Base-by-base conservation (phyloP, 345 rosid genomes). In the Salix arbutifolia region DNA sequence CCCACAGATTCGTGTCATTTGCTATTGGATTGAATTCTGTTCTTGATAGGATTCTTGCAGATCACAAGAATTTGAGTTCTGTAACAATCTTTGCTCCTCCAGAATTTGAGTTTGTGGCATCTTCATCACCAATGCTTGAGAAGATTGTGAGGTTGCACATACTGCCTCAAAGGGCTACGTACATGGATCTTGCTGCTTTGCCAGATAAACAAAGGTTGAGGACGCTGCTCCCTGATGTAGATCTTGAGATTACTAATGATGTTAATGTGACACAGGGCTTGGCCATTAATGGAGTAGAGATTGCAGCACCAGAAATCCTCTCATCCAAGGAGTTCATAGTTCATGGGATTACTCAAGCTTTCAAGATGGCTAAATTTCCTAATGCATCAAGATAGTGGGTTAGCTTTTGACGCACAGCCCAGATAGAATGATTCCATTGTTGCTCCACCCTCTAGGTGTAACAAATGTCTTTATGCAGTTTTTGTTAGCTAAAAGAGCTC, bases 21-120 rank as follows among this genome's bases (percentile, higher is more conserved):
- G 91, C 97, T 21, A 83, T 92, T 14, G 94, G 91, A 37, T 73
- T 94, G 78, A 81, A 93, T 78, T 90, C 94, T 71, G 89, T 85
- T 84, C 86, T 88, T 83, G 84, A 84, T 23, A 83, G 90, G 71
- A 87, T 90, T 81, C 83, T 89, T 73, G 74, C 76, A 42, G 87
- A 88, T 40, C 28, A 81, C 78, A 75, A 33, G 69, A 80, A 79
- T 70, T 61, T 90, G 61, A 85, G 74, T 33, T 88, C 90, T 0
- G 86, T 88, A 16, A 92, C 99, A 4, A 84, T 91, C 58, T 87
- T 91, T 67, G 84, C 92, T 23, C 94, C 97, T 11, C 83, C 81
- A 11, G 87, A 88, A 16, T 86, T 92, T 12, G 77, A 75, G 0
- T 80, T 88, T 28, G 71, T 90, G 14, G 82, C 90, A 33, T 83